Conservation (phyloP, 306 rosid species). For the Boehmeria nivea region DNA sequence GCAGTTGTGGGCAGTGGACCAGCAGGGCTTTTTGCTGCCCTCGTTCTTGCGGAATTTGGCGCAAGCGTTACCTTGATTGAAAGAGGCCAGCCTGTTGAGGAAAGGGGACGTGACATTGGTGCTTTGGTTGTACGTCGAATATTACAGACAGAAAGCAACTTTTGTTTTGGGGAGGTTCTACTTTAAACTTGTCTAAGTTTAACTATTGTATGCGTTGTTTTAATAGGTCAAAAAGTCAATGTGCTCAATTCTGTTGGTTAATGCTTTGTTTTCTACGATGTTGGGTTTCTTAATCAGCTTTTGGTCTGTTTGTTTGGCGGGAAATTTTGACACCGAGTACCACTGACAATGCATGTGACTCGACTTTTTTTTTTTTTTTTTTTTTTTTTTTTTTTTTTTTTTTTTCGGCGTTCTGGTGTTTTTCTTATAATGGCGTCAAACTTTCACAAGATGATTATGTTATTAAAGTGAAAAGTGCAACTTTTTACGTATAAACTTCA, state of each 20-base stretch:
- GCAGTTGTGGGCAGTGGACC: constrained; percentile 93
- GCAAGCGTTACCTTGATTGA: constrained; percentile 92
- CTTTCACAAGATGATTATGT: too few relatives aligned
- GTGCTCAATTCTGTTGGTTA: not conserved
- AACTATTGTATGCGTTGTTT: constrained; percentile 13
- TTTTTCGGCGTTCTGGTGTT: too few relatives aligned
- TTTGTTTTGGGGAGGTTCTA: constrained; percentile 97
- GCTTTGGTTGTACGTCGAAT: constrained; percentile 68
- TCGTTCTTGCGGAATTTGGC: constrained; percentile 89
- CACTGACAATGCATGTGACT: too few relatives aligned
- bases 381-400: too few relatives aligned
- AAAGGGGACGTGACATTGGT: constrained; percentile 92
- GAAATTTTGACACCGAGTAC: too few relatives aligned
- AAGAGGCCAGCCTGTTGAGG: constrained; percentile 97
- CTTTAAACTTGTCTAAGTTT: constrained; percentile 27
- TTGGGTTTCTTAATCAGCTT: not conserved
- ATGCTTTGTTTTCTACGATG: not conserved
- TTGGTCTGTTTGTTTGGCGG: not conserved
- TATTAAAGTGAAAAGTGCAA: too few relatives aligned
- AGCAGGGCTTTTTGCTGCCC: constrained; percentile 82
- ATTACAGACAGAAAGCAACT: constrained; percentile 77
- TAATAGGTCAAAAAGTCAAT: constrained; percentile 1
- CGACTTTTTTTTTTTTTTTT: too few relatives aligned
- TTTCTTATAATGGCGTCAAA: too few relatives aligned
- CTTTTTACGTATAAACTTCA: too few relatives aligned